Percentiles rank a stretch among this genome's conserved stretches.
Conservation (phyloP, 2,329 filamentous ascomycete genomes). For the Pseudophaeomoniella oleicola region DNA sequence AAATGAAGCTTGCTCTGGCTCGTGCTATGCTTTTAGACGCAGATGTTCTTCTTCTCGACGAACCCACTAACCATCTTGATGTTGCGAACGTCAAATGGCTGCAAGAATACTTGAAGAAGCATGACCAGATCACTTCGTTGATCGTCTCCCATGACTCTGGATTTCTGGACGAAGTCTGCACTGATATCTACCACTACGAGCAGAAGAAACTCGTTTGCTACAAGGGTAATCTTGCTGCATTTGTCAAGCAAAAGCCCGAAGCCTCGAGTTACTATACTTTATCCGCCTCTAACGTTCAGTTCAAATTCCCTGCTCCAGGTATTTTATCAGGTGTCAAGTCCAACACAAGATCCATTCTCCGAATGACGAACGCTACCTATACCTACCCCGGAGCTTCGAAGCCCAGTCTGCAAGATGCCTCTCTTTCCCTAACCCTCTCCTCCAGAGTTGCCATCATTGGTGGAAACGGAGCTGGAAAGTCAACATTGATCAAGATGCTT, state of each 20-base stretch:
- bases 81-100: constrained; percentile 94
- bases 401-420: constrained; percentile 74
- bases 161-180: constrained; percentile 94
- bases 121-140: constrained; percentile 90
- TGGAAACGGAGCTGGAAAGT: constrained; percentile 95
- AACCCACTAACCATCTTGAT: constrained; percentile 97
- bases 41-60: constrained; percentile 92
- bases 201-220: constrained; percentile 70
- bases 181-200: constrained; percentile 98
- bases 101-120: constrained; percentile 85
- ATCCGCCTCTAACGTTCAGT: constrained; percentile 73
- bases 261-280: constrained; percentile 97
- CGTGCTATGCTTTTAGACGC: constrained; percentile 92
- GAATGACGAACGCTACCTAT: constrained; percentile 83
- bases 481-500: constrained; percentile 91
- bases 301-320: constrained; percentile 95
- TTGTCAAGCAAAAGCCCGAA: constrained; percentile 82
- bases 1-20: constrained; percentile 97
- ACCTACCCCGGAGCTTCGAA: constrained; percentile 84
- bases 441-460: constrained; percentile 94
- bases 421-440: constrained; percentile 75
- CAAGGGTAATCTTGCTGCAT: constrained; percentile 39
- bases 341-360: constrained; percentile 80
- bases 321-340: constrained; percentile 94
- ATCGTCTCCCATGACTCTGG: constrained; percentile 98